These are phyloP conservation scores for Raffaelea ambrosiae DNA, from an alignment of 2,329 filamentous ascomycete genomes.

Conservation along the genomic window DNA sequence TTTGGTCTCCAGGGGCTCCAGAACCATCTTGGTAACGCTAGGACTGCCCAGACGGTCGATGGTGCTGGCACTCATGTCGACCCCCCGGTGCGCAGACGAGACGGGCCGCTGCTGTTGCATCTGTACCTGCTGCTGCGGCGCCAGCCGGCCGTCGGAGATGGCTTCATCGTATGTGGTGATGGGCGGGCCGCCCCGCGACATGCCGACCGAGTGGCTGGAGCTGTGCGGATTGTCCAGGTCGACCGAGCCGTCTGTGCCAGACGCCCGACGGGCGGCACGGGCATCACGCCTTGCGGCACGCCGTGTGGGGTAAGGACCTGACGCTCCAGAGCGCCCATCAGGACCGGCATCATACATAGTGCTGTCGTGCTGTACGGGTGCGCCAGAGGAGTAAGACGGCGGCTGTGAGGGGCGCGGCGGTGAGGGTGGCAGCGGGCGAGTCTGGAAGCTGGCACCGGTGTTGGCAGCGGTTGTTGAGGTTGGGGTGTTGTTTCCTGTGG, in stretches of 20 bases:
- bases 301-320: neutral
- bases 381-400: neutral
- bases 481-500: neutral
- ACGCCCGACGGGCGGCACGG: neutral
- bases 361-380: neutral
- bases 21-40: conserved; percentile 1
- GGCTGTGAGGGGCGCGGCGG: neutral
- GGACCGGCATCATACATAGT: neutral
- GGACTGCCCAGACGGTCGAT: neutral
- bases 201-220: too few relatives aligned
- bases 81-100: neutral
- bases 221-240: too few relatives aligned
- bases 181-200: neutral
- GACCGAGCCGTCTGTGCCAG: neutral
- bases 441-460: neutral
- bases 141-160: neutral
- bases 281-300: neutral
- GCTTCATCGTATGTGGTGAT: neutral
- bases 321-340: too few relatives aligned
- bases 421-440: neutral
- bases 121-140: neutral
- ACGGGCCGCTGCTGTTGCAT: neutral
- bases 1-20: neutral
- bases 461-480: neutral
- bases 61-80: neutral